phyloP scores from a whole-genome alignment of 208 protist genomes.

The Strigomonas oncopelti region DNA sequence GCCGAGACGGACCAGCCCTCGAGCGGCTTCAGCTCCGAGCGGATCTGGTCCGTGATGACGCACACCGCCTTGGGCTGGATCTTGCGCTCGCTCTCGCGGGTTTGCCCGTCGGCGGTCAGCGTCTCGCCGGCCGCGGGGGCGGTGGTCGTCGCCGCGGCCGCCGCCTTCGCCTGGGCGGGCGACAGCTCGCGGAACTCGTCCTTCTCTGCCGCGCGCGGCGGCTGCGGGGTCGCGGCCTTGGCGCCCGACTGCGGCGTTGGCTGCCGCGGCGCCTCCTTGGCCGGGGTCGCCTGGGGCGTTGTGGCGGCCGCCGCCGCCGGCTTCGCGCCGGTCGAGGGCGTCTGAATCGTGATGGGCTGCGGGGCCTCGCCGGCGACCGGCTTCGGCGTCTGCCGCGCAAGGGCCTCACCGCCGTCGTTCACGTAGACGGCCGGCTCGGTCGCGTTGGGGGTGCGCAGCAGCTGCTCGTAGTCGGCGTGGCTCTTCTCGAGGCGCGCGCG shows the following conservation, averaged over 20 bases:
- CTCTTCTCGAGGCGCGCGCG: constrained; percentile 39
- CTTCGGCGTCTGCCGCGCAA: not conserved
- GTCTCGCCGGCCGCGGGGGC: not conserved
- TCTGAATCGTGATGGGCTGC: too few species aligned
- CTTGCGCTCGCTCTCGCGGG: not conserved
- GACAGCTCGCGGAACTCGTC: not conserved
- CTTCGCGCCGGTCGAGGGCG: not conserved
- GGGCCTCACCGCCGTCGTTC: not conserved
- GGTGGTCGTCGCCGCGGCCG: not conserved
- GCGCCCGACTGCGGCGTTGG: not conserved
- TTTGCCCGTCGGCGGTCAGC: not conserved
- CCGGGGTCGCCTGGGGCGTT: not conserved
- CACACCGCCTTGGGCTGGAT: constrained; percentile 22
- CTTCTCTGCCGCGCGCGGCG: not conserved
- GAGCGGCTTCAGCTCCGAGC: constrained; percentile 19
- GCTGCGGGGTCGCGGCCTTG: too few species aligned
- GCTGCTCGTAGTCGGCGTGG: constrained; percentile 32
- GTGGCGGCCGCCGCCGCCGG: too few species aligned
- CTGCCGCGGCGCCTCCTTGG: constrained; percentile 5
- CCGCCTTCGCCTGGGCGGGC: not conserved
- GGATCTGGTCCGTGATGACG: constrained; percentile 41
- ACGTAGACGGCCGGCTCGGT: constrained; percentile 18
- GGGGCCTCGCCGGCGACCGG: not conserved
- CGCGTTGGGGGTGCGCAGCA: constrained; percentile 34
- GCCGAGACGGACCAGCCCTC: constrained; percentile 38